Evolutionary conservation across 2,329 filamentous ascomycete genomes (phyloP).

Genomic region (Aschersonia sp.): DNA sequence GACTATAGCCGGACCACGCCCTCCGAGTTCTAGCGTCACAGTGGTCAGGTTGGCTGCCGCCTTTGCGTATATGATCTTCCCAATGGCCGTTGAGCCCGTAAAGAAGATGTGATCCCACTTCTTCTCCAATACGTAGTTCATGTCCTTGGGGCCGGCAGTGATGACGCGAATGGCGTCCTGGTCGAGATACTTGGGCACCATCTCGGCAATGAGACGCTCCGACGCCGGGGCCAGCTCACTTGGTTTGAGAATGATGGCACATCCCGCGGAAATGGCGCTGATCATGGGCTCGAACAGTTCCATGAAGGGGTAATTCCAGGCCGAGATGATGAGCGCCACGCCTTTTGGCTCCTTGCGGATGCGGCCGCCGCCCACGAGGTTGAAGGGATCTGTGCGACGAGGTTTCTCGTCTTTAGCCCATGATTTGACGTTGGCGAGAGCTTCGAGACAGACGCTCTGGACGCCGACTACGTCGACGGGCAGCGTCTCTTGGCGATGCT

Average conservation of each 20-base stretch:
- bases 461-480: slow-evolving; percentile 15
- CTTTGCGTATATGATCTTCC: slow-evolving; percentile 19
- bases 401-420: slow-evolving; percentile 22
- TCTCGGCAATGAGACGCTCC: slow-evolving; percentile 21
- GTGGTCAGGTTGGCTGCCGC: slow-evolving; percentile 31
- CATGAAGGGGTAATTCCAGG: slow-evolving; percentile 31
- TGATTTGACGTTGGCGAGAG: slow-evolving; percentile 21
- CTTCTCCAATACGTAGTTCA: slow-evolving; percentile 17
- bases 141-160: slow-evolving; percentile 22
- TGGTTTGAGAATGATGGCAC: slow-evolving; percentile 26
- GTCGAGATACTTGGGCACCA: slow-evolving; percentile 28
- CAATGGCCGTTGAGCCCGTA: slow-evolving; percentile 24
- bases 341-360: slow-evolving; percentile 28
- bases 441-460: slow-evolving; percentile 20
- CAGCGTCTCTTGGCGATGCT: slow-evolving; percentile 17
- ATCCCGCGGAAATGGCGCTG: slow-evolving; percentile 27
- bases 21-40: slow-evolving; percentile 28
- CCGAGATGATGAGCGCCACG: slow-evolving; percentile 26
- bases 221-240: slow-evolving; percentile 21
- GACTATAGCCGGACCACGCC: slow-evolving; percentile 28
- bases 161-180: slow-evolving; percentile 18
- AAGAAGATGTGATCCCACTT: slow-evolving; percentile 31
- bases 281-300: slow-evolving; percentile 22
- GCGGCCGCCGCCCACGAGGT: slow-evolving; percentile 14
- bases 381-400: slow-evolving; percentile 13